Evolutionary conservation across 2,329 filamentous ascomycete species (phyloP).

Genomic region (Teratosphaeriaceae sp.): DNA sequence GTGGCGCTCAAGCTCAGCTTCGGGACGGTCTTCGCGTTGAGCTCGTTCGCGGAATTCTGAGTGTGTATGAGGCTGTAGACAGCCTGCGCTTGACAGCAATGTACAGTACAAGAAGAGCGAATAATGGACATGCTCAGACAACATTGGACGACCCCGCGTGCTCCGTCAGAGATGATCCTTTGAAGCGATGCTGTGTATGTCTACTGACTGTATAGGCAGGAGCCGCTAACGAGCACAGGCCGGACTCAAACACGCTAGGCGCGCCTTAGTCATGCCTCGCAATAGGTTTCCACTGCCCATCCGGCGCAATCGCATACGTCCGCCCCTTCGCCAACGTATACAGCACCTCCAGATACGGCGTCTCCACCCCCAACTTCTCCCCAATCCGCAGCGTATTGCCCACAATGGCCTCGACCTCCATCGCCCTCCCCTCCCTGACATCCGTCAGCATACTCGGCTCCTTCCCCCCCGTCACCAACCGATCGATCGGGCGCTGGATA

Average conservation of each 20-base stretch:
- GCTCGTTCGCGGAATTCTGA: conserved; percentile 55
- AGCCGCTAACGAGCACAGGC: background rate
- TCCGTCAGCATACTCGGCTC: conserved; percentile 47
- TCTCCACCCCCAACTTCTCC: conserved; percentile 32
- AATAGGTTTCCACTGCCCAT: conserved; percentile 14
- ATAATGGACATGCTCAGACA: no score
- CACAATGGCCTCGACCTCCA: conserved; percentile 46
- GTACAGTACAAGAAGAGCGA: no score
- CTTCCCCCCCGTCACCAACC: conserved; percentile 35
- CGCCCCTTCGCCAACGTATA: conserved; percentile 38
- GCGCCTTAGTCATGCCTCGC: conserved; percentile 9
- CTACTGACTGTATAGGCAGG: no score
- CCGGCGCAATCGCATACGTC: conserved; percentile 13
- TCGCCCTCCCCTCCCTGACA: conserved; percentile 35
- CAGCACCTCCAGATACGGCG: conserved; percentile 36
- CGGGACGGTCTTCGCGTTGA: conserved; percentile 64
- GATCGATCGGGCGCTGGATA: conserved; percentile 32
- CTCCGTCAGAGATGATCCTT: no score
- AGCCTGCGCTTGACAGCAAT: background rate
- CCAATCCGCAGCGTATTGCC: conserved; percentile 41
- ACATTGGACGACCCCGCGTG: no score
- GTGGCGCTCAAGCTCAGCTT: conserved; percentile 64
- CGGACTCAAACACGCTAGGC: background rate
- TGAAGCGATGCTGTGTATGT: no score
- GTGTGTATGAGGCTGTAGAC: background rate